Percentiles rank a stretch among this genome's conserved stretches.
These are phyloP conservation scores for Leonotis leonurus DNA, from an alignment of 257 asterid genomes.

Conservation along the genomic window DNA sequence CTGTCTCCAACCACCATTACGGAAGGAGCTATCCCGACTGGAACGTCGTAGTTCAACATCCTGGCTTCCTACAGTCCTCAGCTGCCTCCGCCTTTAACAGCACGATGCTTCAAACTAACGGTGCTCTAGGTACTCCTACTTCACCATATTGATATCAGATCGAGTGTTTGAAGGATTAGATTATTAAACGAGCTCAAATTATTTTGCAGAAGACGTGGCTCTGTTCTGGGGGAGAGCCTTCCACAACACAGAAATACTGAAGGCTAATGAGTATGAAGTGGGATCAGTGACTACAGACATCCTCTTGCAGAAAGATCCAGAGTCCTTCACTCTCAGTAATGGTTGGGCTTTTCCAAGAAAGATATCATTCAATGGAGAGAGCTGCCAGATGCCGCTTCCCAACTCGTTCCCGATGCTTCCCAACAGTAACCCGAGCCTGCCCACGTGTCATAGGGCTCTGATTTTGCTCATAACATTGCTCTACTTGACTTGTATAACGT, in stretches of 20 bases:
- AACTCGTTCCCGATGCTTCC: slow-evolving; percentile 56
- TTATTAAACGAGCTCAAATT: too few species aligned
- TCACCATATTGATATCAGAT: too few species aligned
- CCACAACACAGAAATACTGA: slow-evolving; percentile 35
- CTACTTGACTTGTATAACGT: slow-evolving; percentile 18
- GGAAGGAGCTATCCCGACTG: slow-evolving; percentile 52
- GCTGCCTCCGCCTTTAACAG: slow-evolving; percentile 45
- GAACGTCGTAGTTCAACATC: slow-evolving; percentile 66
- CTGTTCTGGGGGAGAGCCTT: slow-evolving; percentile 59
- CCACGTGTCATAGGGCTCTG: not conserved
- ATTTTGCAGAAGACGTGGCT: slow-evolving; percentile 56
- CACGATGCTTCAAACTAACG: slow-evolving; percentile 34
- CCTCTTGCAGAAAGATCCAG: slow-evolving; percentile 42
- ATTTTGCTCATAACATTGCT: slow-evolving; percentile 3
- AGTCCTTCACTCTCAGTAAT: slow-evolving; percentile 45
- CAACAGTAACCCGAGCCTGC: slow-evolving; percentile 25
- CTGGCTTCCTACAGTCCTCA: slow-evolving; percentile 39
- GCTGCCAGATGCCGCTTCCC: slow-evolving; percentile 66
- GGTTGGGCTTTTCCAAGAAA: slow-evolving; percentile 77
- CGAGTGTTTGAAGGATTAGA: too few species aligned
- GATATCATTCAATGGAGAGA: slow-evolving; percentile 66
- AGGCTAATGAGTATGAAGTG: slow-evolving; percentile 27
- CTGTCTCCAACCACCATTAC: slow-evolving; percentile 52
- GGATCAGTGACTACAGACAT: slow-evolving; percentile 63
- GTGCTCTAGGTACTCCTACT: slow-evolving; percentile 33